These are phyloP conservation scores for Clarireedia hainanense DNA, from an alignment of 2,329 filamentous ascomycete species.

Conservation along the genomic window DNA sequence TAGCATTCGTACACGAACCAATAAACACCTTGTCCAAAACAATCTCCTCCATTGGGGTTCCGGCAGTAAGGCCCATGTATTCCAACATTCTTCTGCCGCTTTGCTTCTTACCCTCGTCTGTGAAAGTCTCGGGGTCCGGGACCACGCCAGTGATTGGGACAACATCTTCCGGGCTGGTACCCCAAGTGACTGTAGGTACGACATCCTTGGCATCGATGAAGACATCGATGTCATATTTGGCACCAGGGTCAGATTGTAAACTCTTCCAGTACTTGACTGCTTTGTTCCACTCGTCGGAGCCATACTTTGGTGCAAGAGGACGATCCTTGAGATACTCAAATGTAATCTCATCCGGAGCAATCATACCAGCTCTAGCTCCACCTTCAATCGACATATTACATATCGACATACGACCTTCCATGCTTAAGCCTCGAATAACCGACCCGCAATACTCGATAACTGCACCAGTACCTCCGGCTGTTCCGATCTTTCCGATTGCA, in stretches of 20 bases:
- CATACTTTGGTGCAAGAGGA: slow-evolving; percentile 73
- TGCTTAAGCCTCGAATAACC: slow-evolving; percentile 79
- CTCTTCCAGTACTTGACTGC: slow-evolving; percentile 83
- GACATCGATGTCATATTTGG: slow-evolving; percentile 83
- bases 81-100: slow-evolving; percentile 76
- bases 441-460: slow-evolving; percentile 98
- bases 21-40: slow-evolving; percentile 94
- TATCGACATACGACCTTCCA: slow-evolving; percentile 98
- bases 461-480: slow-evolving; percentile 85
- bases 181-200: slow-evolving; percentile 89
- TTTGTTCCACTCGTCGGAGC: slow-evolving; percentile 82
- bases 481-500: slow-evolving; percentile 88
- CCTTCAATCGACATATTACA: slow-evolving; percentile 99
- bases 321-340: slow-evolving; percentile 92
- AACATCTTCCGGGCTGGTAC: slow-evolving; percentile 92
- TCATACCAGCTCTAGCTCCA: slow-evolving; percentile 91
- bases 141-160: slow-evolving; percentile 90
- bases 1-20: slow-evolving; percentile 93
- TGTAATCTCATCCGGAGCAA: slow-evolving; percentile 87
- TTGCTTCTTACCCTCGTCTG: slow-evolving; percentile 70
- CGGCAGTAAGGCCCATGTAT: slow-evolving; percentile 89
- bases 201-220: slow-evolving; percentile 91
- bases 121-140: slow-evolving; percentile 81
- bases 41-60: slow-evolving; percentile 89
- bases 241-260: slow-evolving; percentile 77